Evolutionary conservation across 2,329 filamentous ascomycete species (phyloP), one percentile per base, ranked within the genome.

Genomic region (Fusarium sp.): DNA sequence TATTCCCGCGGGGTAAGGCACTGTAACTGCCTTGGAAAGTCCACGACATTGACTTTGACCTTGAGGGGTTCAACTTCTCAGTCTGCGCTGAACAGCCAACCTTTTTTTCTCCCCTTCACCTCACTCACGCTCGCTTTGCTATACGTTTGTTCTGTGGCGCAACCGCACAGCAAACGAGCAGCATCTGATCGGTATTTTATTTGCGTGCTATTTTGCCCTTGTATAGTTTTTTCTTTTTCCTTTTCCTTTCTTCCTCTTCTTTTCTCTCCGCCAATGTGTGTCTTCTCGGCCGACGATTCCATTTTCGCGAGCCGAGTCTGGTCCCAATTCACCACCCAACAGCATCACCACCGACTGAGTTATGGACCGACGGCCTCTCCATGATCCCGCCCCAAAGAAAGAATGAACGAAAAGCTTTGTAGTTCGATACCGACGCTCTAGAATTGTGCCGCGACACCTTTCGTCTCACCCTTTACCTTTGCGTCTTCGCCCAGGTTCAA

Each of bases 281-380:
- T 73, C 71, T 70, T 63, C 69, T 68, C 60, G 68, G 71, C 74
- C 72, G 64, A 69, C 74, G 71, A 68, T 69, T 71, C 69, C 65
- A 76, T 73, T 70, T 70, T 69, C 72, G 68, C 72, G 71, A 76
- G 69, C 74, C 75, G 72, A 75, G 71, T 70, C 73, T 69, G 65
- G 65, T 69, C 53, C 64, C 69, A 42, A 59, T 40, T 46, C 35
- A 49, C 70, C 48, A 56, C 55, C 54, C 64, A 56, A 60, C 61
- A 64, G 41, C 58, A 47, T 58, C 58, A 71, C 69, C 64, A 49
- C 68, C 57, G 61, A 61, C 64, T 68, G 68, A 76, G 73, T 72
- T 72, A 75, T 75, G 75, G 72, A 72, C 69, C 67, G 68, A 72
- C 68, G 68, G 67, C 65, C 58, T 67, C 63, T 70, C 59, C 70